phyloP scores from a whole-genome alignment of 2,329 filamentous ascomycete genomes.

The Colletotrichum karsti region DNA sequence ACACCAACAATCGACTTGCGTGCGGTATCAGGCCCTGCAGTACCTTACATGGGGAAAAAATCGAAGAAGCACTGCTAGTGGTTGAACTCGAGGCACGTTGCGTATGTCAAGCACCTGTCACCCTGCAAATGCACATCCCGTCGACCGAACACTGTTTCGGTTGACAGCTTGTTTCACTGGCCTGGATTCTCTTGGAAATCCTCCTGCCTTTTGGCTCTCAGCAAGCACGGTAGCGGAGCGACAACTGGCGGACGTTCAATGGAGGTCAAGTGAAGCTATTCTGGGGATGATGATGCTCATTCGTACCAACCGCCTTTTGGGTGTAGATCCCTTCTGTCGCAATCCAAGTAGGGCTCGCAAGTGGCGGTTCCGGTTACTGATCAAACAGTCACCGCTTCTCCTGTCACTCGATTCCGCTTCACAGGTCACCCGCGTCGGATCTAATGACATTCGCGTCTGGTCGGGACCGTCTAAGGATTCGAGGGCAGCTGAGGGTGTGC shows the following conservation, averaged over 20 bases:
- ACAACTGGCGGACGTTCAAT: not conserved
- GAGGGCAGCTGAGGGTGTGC: slow-evolving; percentile 16
- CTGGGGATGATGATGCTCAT: not conserved
- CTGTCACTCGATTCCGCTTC: not conserved
- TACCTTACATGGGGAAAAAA: slow-evolving; percentile 26
- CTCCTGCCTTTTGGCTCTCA: not conserved
- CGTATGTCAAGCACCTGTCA: slow-evolving; percentile 21
- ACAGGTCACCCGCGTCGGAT: slow-evolving; percentile 9
- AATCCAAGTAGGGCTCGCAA: not conserved
- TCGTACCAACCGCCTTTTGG: not conserved
- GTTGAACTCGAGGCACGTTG: not conserved
- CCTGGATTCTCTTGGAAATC: not conserved
- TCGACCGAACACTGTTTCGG: slow-evolving; percentile 11
- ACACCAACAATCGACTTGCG: not conserved
- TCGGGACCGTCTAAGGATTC: not conserved
- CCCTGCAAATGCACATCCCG: slow-evolving; percentile 6
- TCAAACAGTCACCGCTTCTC: slow-evolving; percentile 10
- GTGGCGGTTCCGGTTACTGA: not conserved
- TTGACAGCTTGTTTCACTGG: not conserved
- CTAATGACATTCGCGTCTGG: slow-evolving; percentile 4
- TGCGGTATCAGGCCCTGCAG: slow-evolving; percentile 5
- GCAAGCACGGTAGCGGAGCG: too few relatives aligned
- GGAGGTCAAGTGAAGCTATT: not conserved
- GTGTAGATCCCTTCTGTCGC: not conserved
- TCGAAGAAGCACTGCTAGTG: slow-evolving; percentile 1